Evolutionary conservation across 1,284 basidiomycete species (phyloP).

Genomic region (Filobasidium uniguttulatum): DNA sequence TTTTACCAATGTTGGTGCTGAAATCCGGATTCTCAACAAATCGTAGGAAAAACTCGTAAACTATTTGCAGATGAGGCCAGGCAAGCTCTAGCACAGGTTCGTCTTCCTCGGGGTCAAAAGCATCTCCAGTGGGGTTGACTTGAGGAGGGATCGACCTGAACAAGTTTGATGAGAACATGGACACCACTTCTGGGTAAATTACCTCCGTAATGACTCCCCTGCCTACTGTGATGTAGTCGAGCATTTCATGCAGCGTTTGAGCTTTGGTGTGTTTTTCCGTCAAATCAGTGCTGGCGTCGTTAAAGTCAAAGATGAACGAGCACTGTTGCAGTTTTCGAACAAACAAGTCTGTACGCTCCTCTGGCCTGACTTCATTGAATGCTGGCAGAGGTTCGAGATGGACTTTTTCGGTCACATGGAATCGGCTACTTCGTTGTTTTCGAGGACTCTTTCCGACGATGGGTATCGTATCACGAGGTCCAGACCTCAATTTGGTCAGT

Average conservation of each 20-base stretch:
- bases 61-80: conserved; percentile 98
- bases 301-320: conserved; percentile 96
- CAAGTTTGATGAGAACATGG: conserved; percentile 95
- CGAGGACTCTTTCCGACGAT: conserved; percentile 87
- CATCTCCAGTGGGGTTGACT: conserved; percentile 93
- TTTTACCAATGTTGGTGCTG: conserved; percentile 95
- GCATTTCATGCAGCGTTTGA: conserved; percentile 93
- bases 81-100: conserved; percentile 97
- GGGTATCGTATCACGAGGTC: conserved; percentile 56
- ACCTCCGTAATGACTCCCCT: conserved; percentile 91
- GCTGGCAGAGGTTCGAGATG: conserved; percentile 88
- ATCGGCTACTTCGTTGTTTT: conserved; percentile 89
- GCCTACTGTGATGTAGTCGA: conserved; percentile 97
- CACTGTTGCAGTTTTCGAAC: conserved; percentile 92
- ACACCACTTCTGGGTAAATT: conserved; percentile 97
- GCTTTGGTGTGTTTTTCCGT: conserved; percentile 98
- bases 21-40: conserved; percentile 98
- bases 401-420: conserved; percentile 89
- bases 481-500: conserved; percentile 35
- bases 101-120: conserved; percentile 98
- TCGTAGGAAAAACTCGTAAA: conserved; percentile 99
- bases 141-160: conserved; percentile 99
- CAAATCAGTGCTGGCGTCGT: conserved; percentile 89
- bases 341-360: conserved; percentile 81
- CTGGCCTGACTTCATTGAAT: conserved; percentile 82